Evolutionary conservation across 306 rosid genomes (phyloP), one percentile per base, ranked within the genome.

Genomic region (Cucumis hystrix): DNA sequence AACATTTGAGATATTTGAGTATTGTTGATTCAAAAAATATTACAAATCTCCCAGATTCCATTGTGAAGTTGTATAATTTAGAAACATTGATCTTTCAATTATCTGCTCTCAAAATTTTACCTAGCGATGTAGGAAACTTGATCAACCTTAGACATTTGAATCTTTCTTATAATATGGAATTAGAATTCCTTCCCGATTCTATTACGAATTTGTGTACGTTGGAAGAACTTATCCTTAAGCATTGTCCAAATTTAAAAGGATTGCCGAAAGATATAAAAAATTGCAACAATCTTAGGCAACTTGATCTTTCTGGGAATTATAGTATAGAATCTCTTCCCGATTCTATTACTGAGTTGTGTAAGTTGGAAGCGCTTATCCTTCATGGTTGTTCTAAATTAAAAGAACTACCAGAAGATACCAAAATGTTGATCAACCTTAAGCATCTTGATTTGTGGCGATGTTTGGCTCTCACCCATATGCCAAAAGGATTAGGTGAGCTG

Each of bases 321-420:
- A 25, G 2, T 25, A 10, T 61, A 25, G 1, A 61, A 10, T 61
- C 6, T 7, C 12, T 56, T 71, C 28, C 39, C 20, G 5, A 51
- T 4, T 51, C 6, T 13, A 51, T 51, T 13, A 51, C 56, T 13
- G 0, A 14, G 1, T 14, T 51, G 5, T 2, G 2, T 51, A 51
- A 51, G 14, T 51, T 79, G 54, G 55, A 72, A 60, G 62, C 73
- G 10, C 39, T 71, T 18, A 28, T 13, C 8, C 20, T 72, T 10
- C 0, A 1, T 0, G 0, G 0, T 0, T 72, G 77, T 47, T 0
- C 0, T 0, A 20, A 0, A 0, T 45, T 72, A 21, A 23, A 25
- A 25, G 43, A 51, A 51, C 25, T 72, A 21, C 77, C 77, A 2
- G 11, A 13, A 49, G 77, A 72, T 28, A 14, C 39, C 1, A n/a